Base-by-base conservation (phyloP, 768 basidiomycete species). In the Auricularia sp. region DNA sequence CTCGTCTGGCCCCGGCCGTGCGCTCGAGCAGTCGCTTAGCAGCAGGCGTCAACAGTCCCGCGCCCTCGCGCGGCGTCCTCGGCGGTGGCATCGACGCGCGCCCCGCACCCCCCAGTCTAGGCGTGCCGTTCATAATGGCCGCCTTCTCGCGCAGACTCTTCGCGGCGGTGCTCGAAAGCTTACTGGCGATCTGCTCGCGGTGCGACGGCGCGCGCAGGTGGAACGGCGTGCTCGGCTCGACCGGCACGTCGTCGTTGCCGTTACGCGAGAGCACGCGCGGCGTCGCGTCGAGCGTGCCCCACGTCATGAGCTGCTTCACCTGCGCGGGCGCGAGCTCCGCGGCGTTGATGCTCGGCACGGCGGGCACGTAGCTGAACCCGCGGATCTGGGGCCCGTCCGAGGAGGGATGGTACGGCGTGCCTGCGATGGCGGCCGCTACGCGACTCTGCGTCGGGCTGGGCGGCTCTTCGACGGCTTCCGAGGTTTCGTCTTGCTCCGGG, bases 241-340 rank as follows among this genome's bases (percentile, higher is more conserved):
- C 64, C 18, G 14, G 76, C 3, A 81, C 77, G 39, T 42, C 39
- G 8, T 42, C 39, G 39, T 14, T 42, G 39, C 39, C 8, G 68
- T 89, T 83, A 42, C 86, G 82, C 10, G 81, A 76, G 68, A 98
- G 82, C 3, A 97, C 82, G 63, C 96, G 87, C 3, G 97, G 97
- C 8, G 97, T 98, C 16, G 91, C 88, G 68, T 88, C 85, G 29
- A 98, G 80, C 13, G 93, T 94, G 1, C 97, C 97, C 94, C 93
- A 95, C 13, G 97, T 99, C 89, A 98, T 94, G 16, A 99, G 83
- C 69, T 98, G 88, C 71, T 94, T 93, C 62, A 98, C 81, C 1
- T 92, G 90, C 3, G 81, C 78, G 1, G 94, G 85, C 0, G 91
- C 92, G 58, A 98, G 82, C 70, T 91, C 81, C 4, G 86, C 82